Conservation (phyloP, 139 green algal species). For the Spirogloea muscicola region DNA sequence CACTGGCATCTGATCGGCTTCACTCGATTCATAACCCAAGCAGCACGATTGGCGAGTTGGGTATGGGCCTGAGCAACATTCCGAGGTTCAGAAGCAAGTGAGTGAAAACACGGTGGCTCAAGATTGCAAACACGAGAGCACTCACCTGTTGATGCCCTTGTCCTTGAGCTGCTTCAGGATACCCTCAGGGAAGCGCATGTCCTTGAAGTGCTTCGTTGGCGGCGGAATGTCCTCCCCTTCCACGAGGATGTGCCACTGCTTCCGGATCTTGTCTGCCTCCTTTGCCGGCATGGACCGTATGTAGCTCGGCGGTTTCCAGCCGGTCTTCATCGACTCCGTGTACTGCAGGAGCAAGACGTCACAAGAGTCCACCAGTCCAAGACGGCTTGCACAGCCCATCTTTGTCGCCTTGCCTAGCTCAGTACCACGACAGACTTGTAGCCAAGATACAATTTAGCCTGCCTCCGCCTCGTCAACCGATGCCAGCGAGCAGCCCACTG, state of each 20-base stretch:
- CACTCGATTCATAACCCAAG: too few relatives aligned
- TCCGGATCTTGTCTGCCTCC: conserved; percentile 68
- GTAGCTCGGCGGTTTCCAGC: conserved; percentile 84
- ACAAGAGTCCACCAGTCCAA: too few relatives aligned
- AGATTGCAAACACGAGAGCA: background rate
- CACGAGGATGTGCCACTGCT: conserved; percentile 86
- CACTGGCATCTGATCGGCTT: too few relatives aligned
- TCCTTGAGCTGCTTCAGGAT: conserved; percentile 54
- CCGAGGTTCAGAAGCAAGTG: too few relatives aligned
- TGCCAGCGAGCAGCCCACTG: too few relatives aligned
- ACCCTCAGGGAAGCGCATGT: conserved; percentile 65
- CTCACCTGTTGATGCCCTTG: conserved; percentile 68
- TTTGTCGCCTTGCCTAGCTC: too few relatives aligned
- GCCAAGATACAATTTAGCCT: too few relatives aligned
- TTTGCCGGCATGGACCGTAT: conserved; percentile 66
- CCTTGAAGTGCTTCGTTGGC: conserved; percentile 74
- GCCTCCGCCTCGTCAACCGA: too few relatives aligned
- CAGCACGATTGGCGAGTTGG: too few relatives aligned
- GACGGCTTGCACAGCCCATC: too few relatives aligned
- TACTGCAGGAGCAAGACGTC: conserved; percentile 63
- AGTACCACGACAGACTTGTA: too few relatives aligned
- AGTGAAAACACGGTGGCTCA: background rate
- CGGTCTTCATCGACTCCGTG: conserved; percentile 72
- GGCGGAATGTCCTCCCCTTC: conserved; percentile 82
- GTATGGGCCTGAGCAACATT: too few relatives aligned